Percentiles rank a stretch among this genome's conserved stretches.
Conservation (phyloP, 371 early-diverging fungal species). For the Encephalitozoon intestinalis region DNA sequence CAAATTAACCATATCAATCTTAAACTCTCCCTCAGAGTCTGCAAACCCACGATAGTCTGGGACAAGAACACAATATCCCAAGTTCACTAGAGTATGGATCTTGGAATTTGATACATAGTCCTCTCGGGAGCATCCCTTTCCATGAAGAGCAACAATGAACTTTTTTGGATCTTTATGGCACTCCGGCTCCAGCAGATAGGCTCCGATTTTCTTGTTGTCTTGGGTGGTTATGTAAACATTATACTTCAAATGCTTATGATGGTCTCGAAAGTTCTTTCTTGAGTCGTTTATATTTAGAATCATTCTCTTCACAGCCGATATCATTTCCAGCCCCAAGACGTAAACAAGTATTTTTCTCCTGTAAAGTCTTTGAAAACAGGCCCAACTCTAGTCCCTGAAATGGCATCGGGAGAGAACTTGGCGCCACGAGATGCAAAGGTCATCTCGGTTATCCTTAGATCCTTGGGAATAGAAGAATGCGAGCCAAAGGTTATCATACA, state of each 20-base stretch:
- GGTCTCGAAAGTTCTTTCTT: not conserved
- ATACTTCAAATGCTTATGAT: not conserved
- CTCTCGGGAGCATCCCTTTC: slow-evolving; percentile 33
- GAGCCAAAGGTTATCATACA: slow-evolving; percentile 89
- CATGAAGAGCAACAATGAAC: slow-evolving; percentile 38
- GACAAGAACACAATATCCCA: slow-evolving; percentile 33
- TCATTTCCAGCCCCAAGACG: not conserved
- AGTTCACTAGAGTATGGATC: slow-evolving; percentile 19
- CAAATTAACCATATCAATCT: slow-evolving; percentile 22
- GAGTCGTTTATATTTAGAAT: not conserved
- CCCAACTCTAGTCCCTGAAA: not conserved
- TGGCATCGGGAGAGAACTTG: slow-evolving; percentile 51
- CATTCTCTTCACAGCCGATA: not conserved
- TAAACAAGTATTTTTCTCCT: not conserved
- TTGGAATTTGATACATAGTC: not conserved
- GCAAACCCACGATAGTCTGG: slow-evolving; percentile 57
- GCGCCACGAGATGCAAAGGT: slow-evolving; percentile 78
- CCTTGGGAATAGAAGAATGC: slow-evolving; percentile 80
- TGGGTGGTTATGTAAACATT: slow-evolving; percentile 24
- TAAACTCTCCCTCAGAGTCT: slow-evolving; percentile 48
- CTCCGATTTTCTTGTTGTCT: slow-evolving; percentile 33
- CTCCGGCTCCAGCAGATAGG: slow-evolving; percentile 15
- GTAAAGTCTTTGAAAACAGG: not conserved
- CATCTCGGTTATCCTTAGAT: slow-evolving; percentile 76
- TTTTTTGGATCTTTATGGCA: not conserved